Evolutionary conservation across 352 stramenopile species (phyloP), one percentile per base, ranked within the genome.

Genomic region (Phytopythium oedochilum): DNA sequence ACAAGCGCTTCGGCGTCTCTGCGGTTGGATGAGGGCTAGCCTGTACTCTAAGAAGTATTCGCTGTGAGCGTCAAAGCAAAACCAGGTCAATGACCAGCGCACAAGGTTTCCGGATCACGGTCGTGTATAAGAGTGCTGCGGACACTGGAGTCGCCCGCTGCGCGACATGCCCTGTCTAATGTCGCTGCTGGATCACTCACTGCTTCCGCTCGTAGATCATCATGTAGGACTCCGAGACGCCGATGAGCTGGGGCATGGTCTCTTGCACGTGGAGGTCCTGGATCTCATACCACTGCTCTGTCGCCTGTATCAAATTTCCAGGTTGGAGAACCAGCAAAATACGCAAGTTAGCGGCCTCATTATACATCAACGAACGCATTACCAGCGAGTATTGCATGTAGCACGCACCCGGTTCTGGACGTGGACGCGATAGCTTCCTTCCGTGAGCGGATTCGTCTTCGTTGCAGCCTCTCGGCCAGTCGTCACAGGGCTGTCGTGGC

Each of bases 221-320:
- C 71, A 97, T 78, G 66, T 96, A 96, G 47, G 86, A 91, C 58
- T 99, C 96, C 34, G 88, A 98, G n/a, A 98, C 75, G 17, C 94
- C 96, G 64, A 99, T 99, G 38, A 98, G 83, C 70, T 99, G 96
- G 14, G 97, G 94, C 83, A 98, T 98, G 11, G 94, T 99, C 69
- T 99, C 92, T 53, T 96, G 85, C 9, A 99, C 96, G 54, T 98
- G 89, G 22, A 99, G 73, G 62, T 99, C 97, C 63, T 99, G 95
- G 40, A 99, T 97, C 61, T 99, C 97, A 67, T 99, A 99, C 97
- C 96, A 99, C 59, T 98, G 93, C 45, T 97, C 89, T 5, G 87
- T 96, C 25, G 86, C 92, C 76, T 96, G 71, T 22, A 42, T 14
- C 7, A 14, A 52, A 43, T 14, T 8, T 10, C 17, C 11, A n/a